Percentiles rank a stretch among this genome's conserved stretches.
phyloP scores from a whole-genome alignment of 2,329 filamentous ascomycete species.

The Aspergillus hiratsukae region DNA sequence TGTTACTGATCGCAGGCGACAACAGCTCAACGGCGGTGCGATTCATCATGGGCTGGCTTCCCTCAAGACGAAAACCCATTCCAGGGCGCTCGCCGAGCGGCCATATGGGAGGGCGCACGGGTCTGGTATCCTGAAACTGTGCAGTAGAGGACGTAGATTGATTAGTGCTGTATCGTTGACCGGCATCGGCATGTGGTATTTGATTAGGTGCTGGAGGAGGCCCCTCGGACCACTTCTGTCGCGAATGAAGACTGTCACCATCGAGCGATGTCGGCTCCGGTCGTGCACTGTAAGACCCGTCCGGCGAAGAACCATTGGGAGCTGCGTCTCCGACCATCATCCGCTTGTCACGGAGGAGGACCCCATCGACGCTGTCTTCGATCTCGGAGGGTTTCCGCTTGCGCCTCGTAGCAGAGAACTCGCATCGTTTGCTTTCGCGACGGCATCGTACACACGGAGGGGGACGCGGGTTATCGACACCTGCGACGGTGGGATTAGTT shows the following conservation, averaged over 20 bases:
- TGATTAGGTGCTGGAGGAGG: constrained; percentile 18
- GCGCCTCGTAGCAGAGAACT: constrained; percentile 88
- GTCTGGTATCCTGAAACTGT: constrained; percentile 26
- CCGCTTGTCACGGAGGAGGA: constrained; percentile 43
- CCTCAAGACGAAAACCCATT: constrained; percentile 36
- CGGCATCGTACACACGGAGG: constrained; percentile 92
- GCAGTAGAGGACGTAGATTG: constrained; percentile 14
- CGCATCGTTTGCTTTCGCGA: constrained; percentile 93
- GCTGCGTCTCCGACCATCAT: constrained; percentile 50
- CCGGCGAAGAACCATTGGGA: constrained; percentile 21
- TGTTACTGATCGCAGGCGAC: constrained; percentile 72
- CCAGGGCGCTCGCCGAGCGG: constrained; percentile 20
- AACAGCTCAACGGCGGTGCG: constrained; percentile 57
- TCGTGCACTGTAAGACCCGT: constrained; percentile 24
- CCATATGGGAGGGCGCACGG: constrained; percentile 23
- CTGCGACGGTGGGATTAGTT: constrained; percentile 23
- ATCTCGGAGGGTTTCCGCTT: constrained; percentile 70
- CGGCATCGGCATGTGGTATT: constrained; percentile 14
- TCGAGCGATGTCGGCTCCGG: constrained; percentile 24
- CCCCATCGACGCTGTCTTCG: constrained; percentile 40
- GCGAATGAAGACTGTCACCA: constrained; percentile 18
- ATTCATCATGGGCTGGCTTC: constrained; percentile 56
- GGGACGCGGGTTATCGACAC: constrained; percentile 87
- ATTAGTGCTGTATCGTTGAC: constrained; percentile 26
- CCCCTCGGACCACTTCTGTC: constrained; percentile 29